Base-by-base conservation (phyloP, 2,329 filamentous ascomycete species). In the Colletotrichum sp. region DNA sequence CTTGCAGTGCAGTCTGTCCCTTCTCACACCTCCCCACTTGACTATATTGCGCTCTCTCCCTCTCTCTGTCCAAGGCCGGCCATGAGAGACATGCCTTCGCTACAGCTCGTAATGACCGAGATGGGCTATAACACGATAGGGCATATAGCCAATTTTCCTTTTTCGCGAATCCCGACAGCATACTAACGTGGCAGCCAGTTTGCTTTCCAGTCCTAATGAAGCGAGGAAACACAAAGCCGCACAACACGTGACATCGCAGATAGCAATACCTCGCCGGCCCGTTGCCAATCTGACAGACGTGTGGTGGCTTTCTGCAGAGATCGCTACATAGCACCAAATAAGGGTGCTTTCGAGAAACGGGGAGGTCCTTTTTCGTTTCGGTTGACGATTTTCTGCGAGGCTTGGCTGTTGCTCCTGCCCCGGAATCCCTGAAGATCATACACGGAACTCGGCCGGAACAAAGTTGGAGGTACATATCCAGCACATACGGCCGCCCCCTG, bases 391-490 rank as follows among this genome's bases (percentile, higher is more conserved):
- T 24, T 36, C 34, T 39, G 24, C 24, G 60, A 69, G 63, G 67
- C 57, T 70, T 66, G 72, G 67, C 67, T 32, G 72, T 36, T 62
- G 52, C 39, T 24, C n/a, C 62, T 67, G 72, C 68, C 55, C 72
- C 72, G 30, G 68, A 64, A 59, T 68, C 64, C 70, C 32, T 72
- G 68, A 75, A 72, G 62, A 75, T 72, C 68, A 72, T 44, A 75
- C 63, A 75, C 72, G 62, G 73, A 75, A 72, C 69, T 68, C 52
- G 63, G 63, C 57, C 64, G 73, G 69, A 75, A 75, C 63, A 68
- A 52, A 49, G 36, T 34, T 52, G 24, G 57, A 52, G 59, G 57
- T 55, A 69, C 71, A 21, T 21, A 44, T 60, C 52, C 49, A 24
- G 69, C 39, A 44, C 57, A 26, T 67, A 63, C 32, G 49, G 72